Percentiles rank a stretch among this genome's conserved stretches.
Conservation (phyloP, 2,329 filamentous ascomycete genomes). For the Penicillium carneum region DNA sequence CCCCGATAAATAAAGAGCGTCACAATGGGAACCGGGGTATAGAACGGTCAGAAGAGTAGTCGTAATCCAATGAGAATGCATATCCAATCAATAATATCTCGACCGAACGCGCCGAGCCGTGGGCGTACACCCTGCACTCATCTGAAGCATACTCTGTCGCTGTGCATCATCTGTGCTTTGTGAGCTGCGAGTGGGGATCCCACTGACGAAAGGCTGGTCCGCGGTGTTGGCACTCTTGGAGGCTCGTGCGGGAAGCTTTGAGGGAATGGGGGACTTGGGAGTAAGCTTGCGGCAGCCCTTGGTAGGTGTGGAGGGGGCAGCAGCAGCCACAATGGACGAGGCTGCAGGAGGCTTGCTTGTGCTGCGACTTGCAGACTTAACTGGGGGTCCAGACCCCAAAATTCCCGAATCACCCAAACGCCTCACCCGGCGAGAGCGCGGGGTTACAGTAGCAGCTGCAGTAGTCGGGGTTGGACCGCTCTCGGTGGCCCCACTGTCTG, state of each 20-base stretch:
- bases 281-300: slow-evolving; percentile 46
- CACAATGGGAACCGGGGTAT: slow-evolving; percentile 11
- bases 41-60: not conserved
- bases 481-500: slow-evolving; percentile 26
- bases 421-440: slow-evolving; percentile 43
- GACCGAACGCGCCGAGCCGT: slow-evolving; percentile 45
- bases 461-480: slow-evolving; percentile 28
- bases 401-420: slow-evolving; percentile 40
- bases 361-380: slow-evolving; percentile 33
- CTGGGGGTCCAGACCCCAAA: slow-evolving; percentile 33
- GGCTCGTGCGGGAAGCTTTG: slow-evolving; percentile 27
- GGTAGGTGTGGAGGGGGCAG: slow-evolving; percentile 37
- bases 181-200: slow-evolving; percentile 32
- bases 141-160: slow-evolving; percentile 39
- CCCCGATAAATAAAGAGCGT: slow-evolving; percentile 11
- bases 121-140: slow-evolving; percentile 48
- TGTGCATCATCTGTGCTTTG: slow-evolving; percentile 27
- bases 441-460: slow-evolving; percentile 37
- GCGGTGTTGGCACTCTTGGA: slow-evolving; percentile 27
- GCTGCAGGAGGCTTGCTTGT: slow-evolving; percentile 32
- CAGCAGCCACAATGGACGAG: slow-evolving; percentile 15
- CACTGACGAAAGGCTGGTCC: slow-evolving; percentile 30
- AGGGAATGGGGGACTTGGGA: slow-evolving; percentile 43
- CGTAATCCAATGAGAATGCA: not conserved
- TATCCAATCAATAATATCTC: slow-evolving; percentile 32